Evolutionary conservation across 768 basidiomycete genomes (phyloP), one percentile per base, ranked within the genome.

Genomic region (Gelatoporia subvermispora): DNA sequence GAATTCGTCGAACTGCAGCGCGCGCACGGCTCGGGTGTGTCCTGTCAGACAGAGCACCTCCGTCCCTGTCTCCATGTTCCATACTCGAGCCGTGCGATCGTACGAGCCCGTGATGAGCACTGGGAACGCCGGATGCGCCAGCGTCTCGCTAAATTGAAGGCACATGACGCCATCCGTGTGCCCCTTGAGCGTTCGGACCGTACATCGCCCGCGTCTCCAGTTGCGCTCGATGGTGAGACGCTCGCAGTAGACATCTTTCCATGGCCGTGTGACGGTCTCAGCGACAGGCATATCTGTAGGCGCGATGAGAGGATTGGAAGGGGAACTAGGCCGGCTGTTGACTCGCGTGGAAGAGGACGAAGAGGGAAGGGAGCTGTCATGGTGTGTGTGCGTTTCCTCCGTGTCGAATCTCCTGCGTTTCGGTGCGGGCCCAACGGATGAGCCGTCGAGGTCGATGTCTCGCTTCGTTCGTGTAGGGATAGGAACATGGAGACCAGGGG

Each of bases 201-300:
- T 84, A 67, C 85, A 95, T 25, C 91, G 82, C 9, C 95, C 95
- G 39, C 91, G 84, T 17, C 95, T 81, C 96, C 96, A 99, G 66
- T 99, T 99, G 41, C 93, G 82, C 68, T 97, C 96, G 38, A 99
- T 81, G 17, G 85, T 84, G 66, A 98, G 82, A n/a, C 96, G 85
- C 65, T 99, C 96, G 62, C 88, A 91, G 67, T 98, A 99, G 17
- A 99, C 95, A 55, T 89, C 85, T 65, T 99, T 99, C 96, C 96
- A 99, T 0, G 95, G 96, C 38, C 93, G 82, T 15, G 91, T 94
- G 51, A 78, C 58, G 15, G 72, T 70, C 21, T 66, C 42, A 1
- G 49, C 38, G 13, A 50, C 28, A 5, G 54, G 46, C 5, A 49
- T 35, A 42, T 54, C 25, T 43, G 44, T 25, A 39, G 51, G 52